Percentiles rank a stretch among this genome's conserved stretches.
Evolutionary conservation across 768 basidiomycete species (phyloP).

Genomic region (Lactifluus volemus): DNA sequence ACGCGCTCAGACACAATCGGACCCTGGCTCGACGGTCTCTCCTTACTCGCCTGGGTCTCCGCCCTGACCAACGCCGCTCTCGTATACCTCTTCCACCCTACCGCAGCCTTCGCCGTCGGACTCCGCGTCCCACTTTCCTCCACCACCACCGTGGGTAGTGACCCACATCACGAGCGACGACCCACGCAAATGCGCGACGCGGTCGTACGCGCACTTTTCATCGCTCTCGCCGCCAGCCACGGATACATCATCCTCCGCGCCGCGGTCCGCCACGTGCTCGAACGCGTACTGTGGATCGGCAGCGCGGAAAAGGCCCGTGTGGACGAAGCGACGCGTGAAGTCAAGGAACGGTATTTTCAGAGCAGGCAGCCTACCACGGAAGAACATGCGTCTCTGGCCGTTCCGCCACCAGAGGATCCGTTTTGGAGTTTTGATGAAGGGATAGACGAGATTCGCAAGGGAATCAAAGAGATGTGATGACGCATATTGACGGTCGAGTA

Average conservation of each 20-base stretch:
- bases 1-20: constrained; percentile 86
- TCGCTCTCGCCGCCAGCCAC: constrained; percentile 82
- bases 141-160: too few species aligned
- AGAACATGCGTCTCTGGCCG: not conserved
- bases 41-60: constrained; percentile 83
- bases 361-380: constrained; percentile 24
- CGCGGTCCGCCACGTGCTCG: constrained; percentile 57
- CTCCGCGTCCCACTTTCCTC: constrained; percentile 19
- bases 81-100: constrained; percentile 78
- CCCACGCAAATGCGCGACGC: constrained; percentile 8
- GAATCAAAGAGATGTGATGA: constrained; percentile 42
- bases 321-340: constrained; percentile 45
- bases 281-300: constrained; percentile 69
- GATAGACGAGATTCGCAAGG: constrained; percentile 57
- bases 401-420: not conserved
- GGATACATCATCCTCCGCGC: constrained; percentile 64
- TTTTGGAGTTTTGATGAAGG: constrained; percentile 76
- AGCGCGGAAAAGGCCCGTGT: constrained; percentile 55
- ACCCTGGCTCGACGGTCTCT: constrained; percentile 85
- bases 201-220: constrained; percentile 26
- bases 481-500: not conserved
- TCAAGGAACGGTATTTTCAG: constrained; percentile 38
- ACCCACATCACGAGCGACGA: not conserved
- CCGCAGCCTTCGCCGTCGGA: constrained; percentile 20
- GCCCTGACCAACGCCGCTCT: constrained; percentile 85